Evolutionary conservation across 306 rosid species (phyloP), one percentile per base, ranked within the genome.

Genomic region (Cucumis cinereus): DNA sequence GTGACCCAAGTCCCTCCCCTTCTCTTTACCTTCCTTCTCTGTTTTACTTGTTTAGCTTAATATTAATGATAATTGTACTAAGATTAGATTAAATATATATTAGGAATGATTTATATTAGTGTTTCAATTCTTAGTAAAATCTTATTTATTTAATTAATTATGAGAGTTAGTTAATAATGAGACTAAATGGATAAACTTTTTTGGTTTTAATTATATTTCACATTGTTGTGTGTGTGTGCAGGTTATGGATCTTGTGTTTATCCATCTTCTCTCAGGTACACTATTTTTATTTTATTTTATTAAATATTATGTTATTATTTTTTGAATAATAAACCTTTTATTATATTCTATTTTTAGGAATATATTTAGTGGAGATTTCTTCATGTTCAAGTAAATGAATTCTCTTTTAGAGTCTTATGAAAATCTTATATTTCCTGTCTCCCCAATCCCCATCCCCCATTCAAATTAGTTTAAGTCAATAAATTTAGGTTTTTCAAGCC

Each of bases 221-320:
- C 23, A 63, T 16, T 7, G 53, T 26, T 33, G 17, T 47, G 4
- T 26, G 4, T 26, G 57, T 10, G 78, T 83, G 43, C 58, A 95
- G 99, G 99, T 80, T 95, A 92, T 81, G 99, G 99, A 89, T 95
- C 99, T 89, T 95, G 99, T 63, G 89, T 89, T 53, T 95, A 90
- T 62, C 97, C 98, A 20, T 92, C 97, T 77, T 82, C 93, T 20
- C 14, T 80, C 26, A 92, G 98, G 99, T 92, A 88, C 63, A 85
- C 35, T 50, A 19, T 38, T 66, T 7, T 67, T 54, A n/a, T n/a
- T n/a, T n/a, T n/a, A n/a, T n/a, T n/a, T n/a, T n/a, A n/a, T n/a
- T n/a, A n/a, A n/a, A n/a, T n/a, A n/a, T n/a, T n/a, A n/a, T n/a
- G 5, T 30, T 30, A 30, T 30, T 28, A 2, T 41, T 28, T 8